These are phyloP conservation scores for Penicillium fimorum DNA, from an alignment of 495 filamentous ascomycete genomes.

Conservation along the genomic window DNA sequence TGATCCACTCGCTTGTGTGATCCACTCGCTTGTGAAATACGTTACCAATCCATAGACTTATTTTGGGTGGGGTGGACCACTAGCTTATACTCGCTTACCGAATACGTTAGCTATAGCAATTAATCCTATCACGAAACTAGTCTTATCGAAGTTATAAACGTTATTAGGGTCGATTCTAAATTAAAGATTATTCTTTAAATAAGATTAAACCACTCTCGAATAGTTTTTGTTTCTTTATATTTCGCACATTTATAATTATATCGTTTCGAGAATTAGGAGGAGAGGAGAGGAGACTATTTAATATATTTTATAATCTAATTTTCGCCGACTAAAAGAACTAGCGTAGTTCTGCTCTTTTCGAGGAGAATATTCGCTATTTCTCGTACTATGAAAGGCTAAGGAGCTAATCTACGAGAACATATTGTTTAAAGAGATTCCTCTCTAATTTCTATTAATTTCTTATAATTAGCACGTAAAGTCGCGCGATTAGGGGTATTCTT, in stretches of 20 bases:
- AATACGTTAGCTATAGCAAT: too few species aligned
- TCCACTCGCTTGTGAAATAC: too few species aligned
- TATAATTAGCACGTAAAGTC: too few species aligned
- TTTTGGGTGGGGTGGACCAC: too few species aligned
- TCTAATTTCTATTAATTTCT: slow-evolving; percentile 27
- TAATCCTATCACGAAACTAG: slow-evolving; percentile 9
- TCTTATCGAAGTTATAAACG: slow-evolving; percentile 11
- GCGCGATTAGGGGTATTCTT: too few species aligned
- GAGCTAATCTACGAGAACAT: neutral
- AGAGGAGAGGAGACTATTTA: neutral
- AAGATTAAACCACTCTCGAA: neutral
- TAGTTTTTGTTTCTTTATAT: neutral
- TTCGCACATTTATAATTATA: slow-evolving; percentile 2
- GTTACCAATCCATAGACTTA: too few species aligned
- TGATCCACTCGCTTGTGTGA: too few species aligned
- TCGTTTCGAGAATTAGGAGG: neutral
- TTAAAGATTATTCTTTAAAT: neutral
- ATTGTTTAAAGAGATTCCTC: slow-evolving; percentile 29
- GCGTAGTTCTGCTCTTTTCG: slow-evolving; percentile 9
- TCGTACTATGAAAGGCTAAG: slow-evolving; percentile 17
- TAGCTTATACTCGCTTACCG: too few species aligned
- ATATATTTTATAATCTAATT: neutral
- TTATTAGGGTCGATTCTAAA: neutral
- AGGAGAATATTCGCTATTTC: slow-evolving; percentile 38
- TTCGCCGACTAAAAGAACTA: neutral